These are phyloP conservation scores for Maudiozyma barnettii DNA, from an alignment of 805 yeast genomes.

Conservation along the genomic window DNA sequence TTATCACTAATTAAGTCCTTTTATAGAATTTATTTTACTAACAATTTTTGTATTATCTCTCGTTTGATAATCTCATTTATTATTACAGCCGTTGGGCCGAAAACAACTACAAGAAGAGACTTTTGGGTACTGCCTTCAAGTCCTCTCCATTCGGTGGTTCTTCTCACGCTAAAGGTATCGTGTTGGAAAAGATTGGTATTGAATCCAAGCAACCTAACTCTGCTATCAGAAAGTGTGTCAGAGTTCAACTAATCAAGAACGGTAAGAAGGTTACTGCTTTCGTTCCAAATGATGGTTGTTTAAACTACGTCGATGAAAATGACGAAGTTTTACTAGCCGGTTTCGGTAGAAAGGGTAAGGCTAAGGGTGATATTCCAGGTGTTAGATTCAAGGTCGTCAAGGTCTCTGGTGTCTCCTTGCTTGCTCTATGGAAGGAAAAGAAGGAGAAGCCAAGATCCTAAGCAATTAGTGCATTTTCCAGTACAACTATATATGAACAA, in stretches of 20 bases:
- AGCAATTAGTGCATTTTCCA: constrained; percentile 14
- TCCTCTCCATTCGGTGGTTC: constrained; percentile 99
- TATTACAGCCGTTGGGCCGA: constrained; percentile 91
- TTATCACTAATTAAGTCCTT: neutral
- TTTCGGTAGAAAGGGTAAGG: constrained; percentile 99
- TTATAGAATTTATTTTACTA: neutral
- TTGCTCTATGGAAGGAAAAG: constrained; percentile 99
- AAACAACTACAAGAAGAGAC: constrained; percentile 94
- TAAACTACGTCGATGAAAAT: constrained; percentile 99
- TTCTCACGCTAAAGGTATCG: constrained; percentile 99
- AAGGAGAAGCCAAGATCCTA: constrained; percentile 99
- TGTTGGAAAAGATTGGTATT: constrained; percentile 97
- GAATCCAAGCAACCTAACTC: constrained; percentile 99
- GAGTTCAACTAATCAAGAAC: constrained; percentile 99
- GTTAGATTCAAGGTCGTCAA: constrained; percentile 99
- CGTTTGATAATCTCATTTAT: neutral
- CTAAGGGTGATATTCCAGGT: constrained; percentile 99
- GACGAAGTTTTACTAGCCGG: constrained; percentile 99
- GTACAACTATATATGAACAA: neutral
- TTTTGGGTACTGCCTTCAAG: constrained; percentile 98
- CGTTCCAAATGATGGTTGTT: constrained; percentile 99
- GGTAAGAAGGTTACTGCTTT: constrained; percentile 99
- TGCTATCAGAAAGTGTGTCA: constrained; percentile 99
- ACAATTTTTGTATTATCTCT: too few species aligned
- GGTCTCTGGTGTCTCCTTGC: constrained; percentile 99